These are phyloP conservation scores for Fusarium paranaense DNA, from an alignment of 2,329 filamentous ascomycete genomes.

Conservation along the genomic window DNA sequence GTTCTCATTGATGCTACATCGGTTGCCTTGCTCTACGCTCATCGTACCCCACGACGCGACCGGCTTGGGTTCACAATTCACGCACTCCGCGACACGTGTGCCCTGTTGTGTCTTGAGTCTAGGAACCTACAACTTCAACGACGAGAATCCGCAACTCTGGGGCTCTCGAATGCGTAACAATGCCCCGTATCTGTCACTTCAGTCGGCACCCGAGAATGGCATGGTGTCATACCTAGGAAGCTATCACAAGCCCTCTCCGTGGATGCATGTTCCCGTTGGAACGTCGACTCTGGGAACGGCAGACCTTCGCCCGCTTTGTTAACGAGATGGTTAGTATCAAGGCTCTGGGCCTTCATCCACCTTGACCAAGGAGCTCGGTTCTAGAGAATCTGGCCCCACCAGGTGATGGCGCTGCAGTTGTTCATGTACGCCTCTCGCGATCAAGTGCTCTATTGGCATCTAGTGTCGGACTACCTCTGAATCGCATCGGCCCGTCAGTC, in stretches of 20 bases:
- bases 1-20: not conserved
- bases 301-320: slow-evolving; percentile 12
- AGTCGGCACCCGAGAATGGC: not conserved
- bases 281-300: slow-evolving; percentile 9
- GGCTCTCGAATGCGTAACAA: slow-evolving; percentile 23
- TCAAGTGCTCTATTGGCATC: slow-evolving; percentile 1
- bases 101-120: slow-evolving; percentile 26
- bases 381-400: not conserved
- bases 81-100: slow-evolving; percentile 35
- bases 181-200: not conserved
- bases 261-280: slow-evolving; percentile 24
- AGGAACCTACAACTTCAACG: slow-evolving; percentile 12
- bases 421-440: slow-evolving; percentile 16
- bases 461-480: slow-evolving; percentile 21
- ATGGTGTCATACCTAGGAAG: slow-evolving; percentile 26
- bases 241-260: slow-evolving; percentile 18
- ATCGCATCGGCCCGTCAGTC: slow-evolving; percentile 9
- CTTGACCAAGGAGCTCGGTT: not conserved
- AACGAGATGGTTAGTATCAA: not conserved
- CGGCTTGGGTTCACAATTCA: slow-evolving; percentile 26
- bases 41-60: not conserved
- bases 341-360: not conserved
- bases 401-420: not conserved
- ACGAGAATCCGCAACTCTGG: not conserved
- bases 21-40: not conserved